Base-by-base conservation (phyloP, 2,329 filamentous ascomycete species). In the Stachybotrys chartarum region DNA sequence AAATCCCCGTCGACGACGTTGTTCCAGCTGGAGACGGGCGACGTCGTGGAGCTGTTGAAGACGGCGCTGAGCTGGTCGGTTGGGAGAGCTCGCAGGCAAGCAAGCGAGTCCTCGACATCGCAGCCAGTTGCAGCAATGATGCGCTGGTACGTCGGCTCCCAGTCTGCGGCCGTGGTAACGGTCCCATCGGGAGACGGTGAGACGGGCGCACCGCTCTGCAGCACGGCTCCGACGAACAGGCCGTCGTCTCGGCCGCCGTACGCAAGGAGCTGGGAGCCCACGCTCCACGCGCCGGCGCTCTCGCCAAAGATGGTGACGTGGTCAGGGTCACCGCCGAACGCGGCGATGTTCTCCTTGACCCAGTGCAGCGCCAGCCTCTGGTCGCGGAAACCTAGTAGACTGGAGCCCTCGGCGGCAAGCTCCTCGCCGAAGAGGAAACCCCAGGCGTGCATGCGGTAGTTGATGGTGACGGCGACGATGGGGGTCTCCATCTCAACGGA, bases 1-100 rank as follows among this genome's bases (percentile, higher is more conserved):
- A 71, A 71, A 50, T 71, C 64, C 32, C 64, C 68, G 52, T 76
- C 73, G 14, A 70, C 48, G 31, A 63, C 56, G 50, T 54, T 53
- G 44, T 54, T 56, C 46, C 59, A 58, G 58, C 42, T 65, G 56
- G 18, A 68, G 16, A n/a, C 35, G 62, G 17, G 52, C 54, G 54
- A 52, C 14, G 30, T 51, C 56, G 12, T 17, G 53, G 53, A n/a
- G 55, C 60, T 53, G 56, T 62, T 63, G 56, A 66, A 58, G 50
- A 66, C 57, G 31, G 56, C 54, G 54, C 59, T 60, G n/a, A 69
- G 59, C 1, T 59, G 65, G 61, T 48, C 61, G 30, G 63, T 63
- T 14, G 62, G 59, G 7, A 68, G 54, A 4, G 32, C 49, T 3
- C 67, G 59, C 7, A 70, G 63, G 53, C 67, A 69, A 44, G 48